Percentiles rank a stretch among this genome's conserved stretches.
Conservation (phyloP, 306 rosid genomes). For the Cotoneaster glaucophyllus region DNA sequence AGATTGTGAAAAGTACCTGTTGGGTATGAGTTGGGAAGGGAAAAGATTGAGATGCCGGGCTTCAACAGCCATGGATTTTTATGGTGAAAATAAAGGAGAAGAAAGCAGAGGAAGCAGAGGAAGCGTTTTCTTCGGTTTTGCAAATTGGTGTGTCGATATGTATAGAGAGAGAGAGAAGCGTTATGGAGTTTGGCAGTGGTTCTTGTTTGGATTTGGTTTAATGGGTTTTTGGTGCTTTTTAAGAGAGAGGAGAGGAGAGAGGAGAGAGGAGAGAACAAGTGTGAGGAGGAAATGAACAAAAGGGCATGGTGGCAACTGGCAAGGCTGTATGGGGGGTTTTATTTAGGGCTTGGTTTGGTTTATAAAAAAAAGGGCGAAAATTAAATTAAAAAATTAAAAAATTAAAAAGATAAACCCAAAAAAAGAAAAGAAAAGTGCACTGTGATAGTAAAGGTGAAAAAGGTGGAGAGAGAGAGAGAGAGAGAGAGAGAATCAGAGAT, state of each 20-base stretch:
- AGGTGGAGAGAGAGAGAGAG: neutral
- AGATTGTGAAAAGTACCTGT: constrained; percentile 33
- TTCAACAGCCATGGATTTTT: constrained; percentile 66
- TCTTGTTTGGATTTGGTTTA: constrained; percentile 18
- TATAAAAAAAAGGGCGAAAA: constrained; percentile 10
- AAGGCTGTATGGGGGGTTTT: constrained; percentile 52
- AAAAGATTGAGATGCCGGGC: constrained; percentile 72
- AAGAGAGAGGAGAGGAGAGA: neutral
- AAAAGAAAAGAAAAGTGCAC: neutral
- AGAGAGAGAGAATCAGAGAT: neutral
- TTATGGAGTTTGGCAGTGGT: neutral
- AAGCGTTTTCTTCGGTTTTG: neutral
- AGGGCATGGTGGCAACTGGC: constrained; percentile 53
- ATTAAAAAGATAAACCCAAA: neutral
- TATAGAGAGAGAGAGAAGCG: neutral
- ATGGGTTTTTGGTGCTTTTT: neutral
- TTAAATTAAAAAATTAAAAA: too few relatives aligned
- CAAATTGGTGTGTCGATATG: neutral
- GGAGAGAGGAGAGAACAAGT: constrained; percentile 6
- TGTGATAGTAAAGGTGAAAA: neutral
- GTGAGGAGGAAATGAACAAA: constrained; percentile 30
- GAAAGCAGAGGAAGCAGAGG: neutral
- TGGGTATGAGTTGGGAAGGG: constrained; percentile 48
- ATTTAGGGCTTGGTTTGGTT: constrained; percentile 44
- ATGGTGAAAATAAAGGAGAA: neutral